Evolutionary conservation across 176 grass and related monocot genomes (phyloP).

Genomic region (Zoysia japonica): DNA sequence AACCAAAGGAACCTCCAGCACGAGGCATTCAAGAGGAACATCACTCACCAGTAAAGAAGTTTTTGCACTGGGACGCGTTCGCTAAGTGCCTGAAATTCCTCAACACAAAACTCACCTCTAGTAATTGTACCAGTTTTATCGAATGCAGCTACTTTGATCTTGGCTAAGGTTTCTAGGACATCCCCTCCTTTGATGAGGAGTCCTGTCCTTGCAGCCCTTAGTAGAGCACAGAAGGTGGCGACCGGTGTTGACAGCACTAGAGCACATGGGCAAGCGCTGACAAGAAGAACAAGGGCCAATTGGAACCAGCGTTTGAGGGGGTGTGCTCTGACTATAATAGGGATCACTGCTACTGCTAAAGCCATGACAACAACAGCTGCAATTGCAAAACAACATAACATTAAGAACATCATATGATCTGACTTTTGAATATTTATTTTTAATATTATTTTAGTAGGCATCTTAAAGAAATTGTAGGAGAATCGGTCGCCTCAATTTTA

Average conservation of each 20-base stretch:
- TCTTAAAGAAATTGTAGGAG: background rate
- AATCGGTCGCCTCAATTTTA: background rate
- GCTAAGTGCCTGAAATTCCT: conserved; percentile 52
- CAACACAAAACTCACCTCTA: conserved; percentile 81
- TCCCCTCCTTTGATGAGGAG: conserved; percentile 95
- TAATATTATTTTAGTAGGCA: background rate
- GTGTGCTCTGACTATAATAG: conserved; percentile 46
- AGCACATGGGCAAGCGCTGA: conserved; percentile 91
- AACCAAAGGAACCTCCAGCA: background rate
- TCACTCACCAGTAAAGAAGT: conserved; percentile 69
- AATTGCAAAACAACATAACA: conserved; percentile 40
- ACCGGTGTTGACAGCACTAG: conserved; percentile 87
- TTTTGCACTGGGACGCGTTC: conserved; percentile 43
- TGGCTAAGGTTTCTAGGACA: conserved; percentile 77
- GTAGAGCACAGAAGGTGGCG: conserved; percentile 91
- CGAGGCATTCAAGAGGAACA: background rate
- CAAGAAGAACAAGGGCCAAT: conserved; percentile 78
- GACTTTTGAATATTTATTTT: background rate
- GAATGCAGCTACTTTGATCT: conserved; percentile 71
- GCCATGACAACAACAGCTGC: conserved; percentile 80
- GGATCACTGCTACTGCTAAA: conserved; percentile 60
- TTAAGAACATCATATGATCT: conserved; percentile 17
- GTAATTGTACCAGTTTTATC: conserved; percentile 97
- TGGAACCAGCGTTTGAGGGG: conserved; percentile 63
- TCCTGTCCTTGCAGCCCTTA: conserved; percentile 70